Base-by-base conservation (phyloP, 108 stramenopile genomes). In the Thalassiosira profunda region DNA sequence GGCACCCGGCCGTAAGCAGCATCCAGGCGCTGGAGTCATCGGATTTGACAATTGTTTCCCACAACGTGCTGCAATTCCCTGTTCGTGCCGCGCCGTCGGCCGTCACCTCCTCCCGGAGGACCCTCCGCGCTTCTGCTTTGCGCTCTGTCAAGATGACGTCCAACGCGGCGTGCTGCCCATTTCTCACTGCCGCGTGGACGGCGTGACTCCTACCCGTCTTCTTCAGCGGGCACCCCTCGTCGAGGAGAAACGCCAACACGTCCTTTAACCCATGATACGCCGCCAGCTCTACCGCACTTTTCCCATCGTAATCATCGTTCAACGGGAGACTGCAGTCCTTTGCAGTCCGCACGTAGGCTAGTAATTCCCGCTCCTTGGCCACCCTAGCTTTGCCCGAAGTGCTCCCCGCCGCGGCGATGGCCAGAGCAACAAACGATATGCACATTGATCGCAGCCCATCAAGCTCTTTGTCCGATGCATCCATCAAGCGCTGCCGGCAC, bases 351-450 rank as follows among this genome's bases (percentile, higher is more conserved):
- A 67, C 45, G 42, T 67, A 67, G 14, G 26, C 21, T 42, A 57
- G 42, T 7, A 58, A 12, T 44, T 67, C 66, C 10, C 8, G 28
- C 29, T 67, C 66, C 20, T 43, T 56, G 15, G 43, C 14, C 23
- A 17, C 3, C 37, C 63, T 26, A 12, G 6, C 20, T 63, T 24
- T 45, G 24, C 63, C 63, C 15, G 66, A 57, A 15, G 55, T 56
- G 58, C 41, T 58, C 2, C 56, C 66, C 7, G 55, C 66, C 14
- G 66, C 40, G 45, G 66, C 21, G 8, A 67, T 67, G 5, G 66
- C 56, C 30, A 67, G 23, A 10, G 66, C 66, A n/a, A 67, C 66
- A 57, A 67, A 67, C 2, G 66, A 67, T 1, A 67, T 2, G 3
- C 24, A 54, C 18, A 5, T 14, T 8, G 24, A 4, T 56, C 0